Evolutionary conservation across 345 rosid genomes (phyloP), one percentile per base, ranked within the genome.

Genomic region (Populus nigra): DNA sequence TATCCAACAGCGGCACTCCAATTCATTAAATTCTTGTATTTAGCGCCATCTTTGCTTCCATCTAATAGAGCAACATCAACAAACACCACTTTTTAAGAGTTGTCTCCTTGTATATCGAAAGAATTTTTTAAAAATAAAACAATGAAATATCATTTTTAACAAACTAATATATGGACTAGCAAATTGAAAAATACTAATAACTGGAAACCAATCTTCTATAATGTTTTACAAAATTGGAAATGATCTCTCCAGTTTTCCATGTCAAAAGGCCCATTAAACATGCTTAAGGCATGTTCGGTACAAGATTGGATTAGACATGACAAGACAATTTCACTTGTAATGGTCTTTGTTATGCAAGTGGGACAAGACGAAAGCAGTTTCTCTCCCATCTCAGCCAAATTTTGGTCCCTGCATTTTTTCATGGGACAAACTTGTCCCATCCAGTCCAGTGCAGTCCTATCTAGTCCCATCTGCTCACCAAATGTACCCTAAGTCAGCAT

Each of bases 1-100:
- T 94, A 94, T 66, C 95, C 92, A 85, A 91, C 78, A 69, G 98
- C 98, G 82, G 90, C 90, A 81, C 92, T 94, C 97, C 98, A 94
- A 78, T 94, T 90, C 85, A 55, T 87, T 76, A 82, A 73, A 82
- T 94, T 89, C 72, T 73, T 90, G 76, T 76, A 89, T 73, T 89
- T 90, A 68, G 75, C 73, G 3, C 29, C 78, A 76, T 85, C 89
- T 77, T 84, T 83, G 80, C 80, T 83, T 82, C 88, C 91, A 91
- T 74, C 95, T 93, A 82, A 79, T 38, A 61, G 83, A 74, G 71
- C 23, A 81, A 65, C 69, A 83, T 68, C n/a, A 74, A 80, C 61
- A 78, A 5, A 72, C 45, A 35, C 75, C 62, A 68, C 55, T 68
- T 53, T 41, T 13, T 68, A 63, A 5, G 47, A 47, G 35, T 20